Evolutionary conservation across 768 basidiomycete genomes (phyloP).

Genomic region (Vararia minispora): DNA sequence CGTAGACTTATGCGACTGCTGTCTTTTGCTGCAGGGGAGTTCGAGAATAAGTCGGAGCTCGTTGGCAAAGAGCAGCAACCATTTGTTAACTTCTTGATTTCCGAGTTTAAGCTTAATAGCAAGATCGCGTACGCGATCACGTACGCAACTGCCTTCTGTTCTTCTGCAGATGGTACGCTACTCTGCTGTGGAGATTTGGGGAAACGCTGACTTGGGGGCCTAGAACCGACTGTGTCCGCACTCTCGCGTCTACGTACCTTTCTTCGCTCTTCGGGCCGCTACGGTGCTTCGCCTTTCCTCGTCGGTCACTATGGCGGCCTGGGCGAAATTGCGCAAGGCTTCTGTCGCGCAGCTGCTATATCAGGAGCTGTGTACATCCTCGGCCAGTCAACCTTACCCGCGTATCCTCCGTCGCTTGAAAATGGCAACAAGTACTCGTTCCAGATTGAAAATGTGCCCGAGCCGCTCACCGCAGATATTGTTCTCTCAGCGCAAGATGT

Average conservation of each 20-base stretch:
- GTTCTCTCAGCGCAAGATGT: conserved; percentile 39
- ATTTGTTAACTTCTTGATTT: conserved; percentile 54
- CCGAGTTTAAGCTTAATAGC: conserved; percentile 50
- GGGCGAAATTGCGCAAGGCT: conserved; percentile 90
- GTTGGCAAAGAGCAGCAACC: conserved; percentile 41
- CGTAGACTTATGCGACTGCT: conserved; percentile 88
- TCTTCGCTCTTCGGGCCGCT: conserved; percentile 71
- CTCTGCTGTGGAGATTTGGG: too few species aligned
- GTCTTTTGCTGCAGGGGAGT: conserved; percentile 67
- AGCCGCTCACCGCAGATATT: conserved; percentile 40
- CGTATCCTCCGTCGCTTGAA: conserved; percentile 7
- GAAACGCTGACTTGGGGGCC: conserved; percentile 5
- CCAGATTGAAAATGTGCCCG: conserved; percentile 48
- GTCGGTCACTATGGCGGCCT: conserved; percentile 92
- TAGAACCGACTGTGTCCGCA: conserved; percentile 59
- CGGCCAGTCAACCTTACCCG: conserved; percentile 32
- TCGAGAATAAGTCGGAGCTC: conserved; percentile 51
- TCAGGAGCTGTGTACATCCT: conserved; percentile 65
- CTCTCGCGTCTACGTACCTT: conserved; percentile 63
- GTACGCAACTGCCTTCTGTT: conserved; percentile 71
- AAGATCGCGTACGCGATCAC: conserved; percentile 50
- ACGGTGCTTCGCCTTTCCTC: conserved; percentile 81
- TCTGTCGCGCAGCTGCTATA: conserved; percentile 80
- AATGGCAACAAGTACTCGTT: conserved; percentile 27
- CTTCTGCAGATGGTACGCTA: conserved; percentile 40